Evolutionary conservation across 345 rosid species (phyloP), one percentile per base, ranked within the genome.

Genomic region (Cardiospermum halicacabum): DNA sequence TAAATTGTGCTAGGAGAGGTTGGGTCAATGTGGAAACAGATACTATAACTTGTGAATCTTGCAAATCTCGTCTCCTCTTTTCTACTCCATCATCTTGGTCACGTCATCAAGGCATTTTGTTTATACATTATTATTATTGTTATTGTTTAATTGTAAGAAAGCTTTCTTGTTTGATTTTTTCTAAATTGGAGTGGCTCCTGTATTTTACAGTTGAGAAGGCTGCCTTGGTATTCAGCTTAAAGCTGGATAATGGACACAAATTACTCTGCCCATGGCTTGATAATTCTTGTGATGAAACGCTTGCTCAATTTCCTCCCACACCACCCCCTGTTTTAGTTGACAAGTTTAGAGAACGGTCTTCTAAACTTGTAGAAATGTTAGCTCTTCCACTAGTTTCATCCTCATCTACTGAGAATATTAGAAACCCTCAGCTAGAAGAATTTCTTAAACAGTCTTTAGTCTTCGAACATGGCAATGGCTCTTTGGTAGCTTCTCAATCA

Each of bases 1-100:
- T 85, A 66, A 89, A 91, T 74, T 94, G 99, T 58, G 96, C 97
- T 10, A 82, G 85, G 72, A 89, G 89, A 80, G 96, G 97, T 56
- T 94, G 99, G 99, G 76, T 87, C 73, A 94, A 91, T 75, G 80
- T 82, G 57, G 93, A 91, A 37, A 69, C 74, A 64, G 99, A 94
- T 80, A 77, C 70, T 60, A 79, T 94, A 66, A 81, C 93, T 42
- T 91, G 99, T 73, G 96, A 91, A 82, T 81, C 89, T 58, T 91
- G 99, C 73, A 96, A 91, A 77, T 89, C 89, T 12, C 96, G 87
- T 64, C 78, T 91, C 57, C 85, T 80, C 30, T 87, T 94, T 61
- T 76, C 99, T 55, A 83, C 91, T 32, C 92, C 97, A 19, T 74
- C 91, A 40, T 87, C 96, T 58, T 94, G 97, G 97, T 70, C 85